Conservation (phyloP, 2,329 filamentous ascomycete species). For the Xylaria sp. region DNA sequence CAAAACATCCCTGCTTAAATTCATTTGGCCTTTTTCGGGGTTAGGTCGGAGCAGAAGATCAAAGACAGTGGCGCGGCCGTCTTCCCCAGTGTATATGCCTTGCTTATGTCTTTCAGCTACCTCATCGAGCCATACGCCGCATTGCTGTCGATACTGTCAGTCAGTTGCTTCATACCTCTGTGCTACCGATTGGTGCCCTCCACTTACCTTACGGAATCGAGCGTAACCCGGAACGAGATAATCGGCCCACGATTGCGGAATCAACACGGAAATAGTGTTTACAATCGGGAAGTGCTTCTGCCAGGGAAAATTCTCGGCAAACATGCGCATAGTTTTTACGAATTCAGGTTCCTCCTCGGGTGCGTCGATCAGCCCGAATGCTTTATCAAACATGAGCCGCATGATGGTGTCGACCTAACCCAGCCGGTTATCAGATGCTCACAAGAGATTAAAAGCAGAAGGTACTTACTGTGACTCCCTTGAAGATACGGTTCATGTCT, state of each 20-base stretch:
- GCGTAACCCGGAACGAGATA: constrained; percentile 22
- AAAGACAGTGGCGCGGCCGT: constrained; percentile 16
- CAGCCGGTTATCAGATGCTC: background rate
- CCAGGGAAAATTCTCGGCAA: constrained; percentile 24
- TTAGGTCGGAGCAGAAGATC: constrained; percentile 19
- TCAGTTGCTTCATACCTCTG: background rate
- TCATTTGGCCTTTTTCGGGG: constrained; percentile 14
- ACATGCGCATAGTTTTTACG: constrained; percentile 20
- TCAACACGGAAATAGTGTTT: constrained; percentile 1
- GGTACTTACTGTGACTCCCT: constrained; percentile 17
- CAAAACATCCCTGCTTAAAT: constrained; percentile 10
- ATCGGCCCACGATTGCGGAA: constrained; percentile 16
- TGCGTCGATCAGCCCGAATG: constrained; percentile 15
- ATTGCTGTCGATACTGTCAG: constrained; percentile 15
- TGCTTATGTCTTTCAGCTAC: constrained; percentile 6
- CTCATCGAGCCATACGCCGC: constrained; percentile 18
- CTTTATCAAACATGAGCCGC: constrained; percentile 20
- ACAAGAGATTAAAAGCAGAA: background rate
- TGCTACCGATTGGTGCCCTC: background rate
- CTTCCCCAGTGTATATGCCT: constrained; percentile 16
- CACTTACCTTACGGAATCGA: constrained; percentile 19
- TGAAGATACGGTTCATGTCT: constrained; percentile 24
- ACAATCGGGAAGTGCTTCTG: constrained; percentile 25
- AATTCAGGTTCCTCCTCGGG: constrained; percentile 19
- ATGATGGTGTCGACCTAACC: constrained; percentile 26